phyloP scores from a whole-genome alignment of 352 stramenopile genomes.

The Globisporangium ultimum region DNA sequence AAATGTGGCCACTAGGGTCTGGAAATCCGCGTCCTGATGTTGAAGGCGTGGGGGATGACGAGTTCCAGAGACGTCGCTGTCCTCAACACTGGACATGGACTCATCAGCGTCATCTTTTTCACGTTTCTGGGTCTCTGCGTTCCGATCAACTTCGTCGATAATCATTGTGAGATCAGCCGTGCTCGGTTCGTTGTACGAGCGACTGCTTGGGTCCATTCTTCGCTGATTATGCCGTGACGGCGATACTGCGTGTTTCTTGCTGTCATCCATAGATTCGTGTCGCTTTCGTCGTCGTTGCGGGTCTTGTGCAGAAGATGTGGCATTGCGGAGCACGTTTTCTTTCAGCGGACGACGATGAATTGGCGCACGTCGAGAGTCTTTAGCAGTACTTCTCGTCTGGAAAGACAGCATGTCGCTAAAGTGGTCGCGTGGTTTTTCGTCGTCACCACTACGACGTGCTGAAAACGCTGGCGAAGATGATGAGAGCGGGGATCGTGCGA shows the following conservation, averaged over 20 bases:
- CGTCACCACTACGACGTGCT: neutral
- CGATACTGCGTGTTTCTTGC: too few species aligned
- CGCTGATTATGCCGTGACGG: too few species aligned
- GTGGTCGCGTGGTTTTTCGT: constrained; percentile 17
- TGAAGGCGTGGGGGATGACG: neutral
- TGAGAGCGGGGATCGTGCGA: neutral
- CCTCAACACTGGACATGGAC: neutral
- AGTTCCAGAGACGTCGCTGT: neutral
- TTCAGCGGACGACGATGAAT: constrained; percentile 8
- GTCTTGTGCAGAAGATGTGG: neutral
- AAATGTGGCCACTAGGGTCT: constrained; percentile 34
- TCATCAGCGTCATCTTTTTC: neutral
- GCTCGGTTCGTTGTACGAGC: constrained; percentile 2
- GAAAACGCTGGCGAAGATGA: neutral
- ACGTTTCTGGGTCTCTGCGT: neutral
- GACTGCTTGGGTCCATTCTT: neutral
- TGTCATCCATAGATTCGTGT: neutral
- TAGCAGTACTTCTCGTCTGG: neutral
- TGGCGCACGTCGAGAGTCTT: neutral
- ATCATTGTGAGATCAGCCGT: constrained; percentile 5
- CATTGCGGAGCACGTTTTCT: constrained; percentile 10
- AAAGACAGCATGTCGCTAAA: constrained; percentile 49
- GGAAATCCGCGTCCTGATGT: constrained; percentile 8
- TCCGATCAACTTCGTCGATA: neutral
- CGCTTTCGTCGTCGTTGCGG: neutral